phyloP scores from a whole-genome alignment of 768 basidiomycete species.

The Polyporus arcularius region DNA sequence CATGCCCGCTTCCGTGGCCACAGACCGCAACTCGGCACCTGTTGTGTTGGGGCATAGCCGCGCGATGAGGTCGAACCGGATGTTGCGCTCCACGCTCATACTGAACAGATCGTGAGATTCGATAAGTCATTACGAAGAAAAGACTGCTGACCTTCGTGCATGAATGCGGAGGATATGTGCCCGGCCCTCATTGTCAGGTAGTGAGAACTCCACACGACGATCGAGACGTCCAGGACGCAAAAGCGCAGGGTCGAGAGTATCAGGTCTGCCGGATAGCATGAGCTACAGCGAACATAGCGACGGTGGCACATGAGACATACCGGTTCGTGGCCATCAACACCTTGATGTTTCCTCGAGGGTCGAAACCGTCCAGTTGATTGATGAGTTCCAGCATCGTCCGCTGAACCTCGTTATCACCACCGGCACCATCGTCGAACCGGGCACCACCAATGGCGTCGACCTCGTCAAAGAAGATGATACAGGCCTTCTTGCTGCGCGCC shows the following conservation, averaged over 20 bases:
- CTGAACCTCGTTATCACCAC: constrained; percentile 99
- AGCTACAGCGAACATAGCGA: not conserved
- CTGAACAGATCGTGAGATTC: constrained; percentile 40
- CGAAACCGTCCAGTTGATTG: constrained; percentile 98
- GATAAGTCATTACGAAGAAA: not conserved
- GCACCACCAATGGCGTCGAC: constrained; percentile 98
- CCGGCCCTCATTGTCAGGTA: constrained; percentile 94
- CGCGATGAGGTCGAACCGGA: constrained; percentile 96
- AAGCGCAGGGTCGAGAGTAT: constrained; percentile 96
- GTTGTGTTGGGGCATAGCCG: constrained; percentile 97
- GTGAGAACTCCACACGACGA: constrained; percentile 92
- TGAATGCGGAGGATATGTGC: constrained; percentile 97
- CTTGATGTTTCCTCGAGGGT: constrained; percentile 99
- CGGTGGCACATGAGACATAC: constrained; percentile 40
- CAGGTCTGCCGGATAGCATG: constrained; percentile 60
- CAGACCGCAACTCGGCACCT: constrained; percentile 95
- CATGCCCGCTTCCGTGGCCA: constrained; percentile 99
- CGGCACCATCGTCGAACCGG: constrained; percentile 96
- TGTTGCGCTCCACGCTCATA: constrained; percentile 97
- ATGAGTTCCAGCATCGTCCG: constrained; percentile 99
- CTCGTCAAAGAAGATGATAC: constrained; percentile 99
- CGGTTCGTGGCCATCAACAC: constrained; percentile 99
- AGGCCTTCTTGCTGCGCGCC: constrained; percentile 98
- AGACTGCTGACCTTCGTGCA: constrained; percentile 72
- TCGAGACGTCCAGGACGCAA: constrained; percentile 95